Evolutionary conservation across 495 filamentous ascomycete species (phyloP).

Genomic region (Copromyces sp.): DNA sequence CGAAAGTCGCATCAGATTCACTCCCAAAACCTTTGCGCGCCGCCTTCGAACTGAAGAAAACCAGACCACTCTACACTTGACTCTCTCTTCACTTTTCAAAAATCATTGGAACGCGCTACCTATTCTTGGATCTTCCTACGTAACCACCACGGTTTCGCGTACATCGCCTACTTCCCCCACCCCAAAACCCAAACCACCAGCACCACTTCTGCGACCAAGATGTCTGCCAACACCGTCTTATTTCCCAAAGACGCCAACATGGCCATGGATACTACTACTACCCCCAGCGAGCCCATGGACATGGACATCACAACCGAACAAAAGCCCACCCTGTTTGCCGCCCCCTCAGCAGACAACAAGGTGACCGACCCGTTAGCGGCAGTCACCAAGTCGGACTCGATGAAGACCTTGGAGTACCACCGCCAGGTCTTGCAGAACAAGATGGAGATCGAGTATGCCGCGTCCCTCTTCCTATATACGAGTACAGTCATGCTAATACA

Average conservation of each 20-base stretch:
- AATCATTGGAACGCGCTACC: neutral
- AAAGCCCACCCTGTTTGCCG: neutral
- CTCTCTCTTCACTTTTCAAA: neutral
- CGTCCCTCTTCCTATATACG: neutral
- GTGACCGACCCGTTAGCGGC: slow-evolving; percentile 14
- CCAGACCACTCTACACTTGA: neutral
- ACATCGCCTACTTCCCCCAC: neutral
- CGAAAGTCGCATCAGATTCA: neutral
- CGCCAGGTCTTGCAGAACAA: slow-evolving; percentile 65
- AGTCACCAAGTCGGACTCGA: slow-evolving; percentile 28
- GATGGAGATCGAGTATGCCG: slow-evolving; percentile 52
- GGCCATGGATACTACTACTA: slow-evolving; percentile 19
- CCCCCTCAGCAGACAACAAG: slow-evolving; percentile 10
- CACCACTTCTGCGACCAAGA: slow-evolving; percentile 3
- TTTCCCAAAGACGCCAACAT: slow-evolving; percentile 49
- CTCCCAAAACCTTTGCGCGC: neutral
- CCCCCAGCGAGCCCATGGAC: neutral
- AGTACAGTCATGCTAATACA: neutral
- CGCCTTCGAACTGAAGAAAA: neutral
- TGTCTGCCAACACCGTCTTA: slow-evolving; percentile 38
- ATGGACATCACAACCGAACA: slow-evolving; percentile 17
- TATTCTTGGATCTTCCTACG: neutral
- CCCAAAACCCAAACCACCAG: neutral
- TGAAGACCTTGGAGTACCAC: slow-evolving; percentile 68
- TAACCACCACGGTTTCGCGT: neutral